Evolutionary conservation across 106 monocot genomes (phyloP), one percentile per base, ranked within the genome.

Genomic region (Allium cepa): DNA sequence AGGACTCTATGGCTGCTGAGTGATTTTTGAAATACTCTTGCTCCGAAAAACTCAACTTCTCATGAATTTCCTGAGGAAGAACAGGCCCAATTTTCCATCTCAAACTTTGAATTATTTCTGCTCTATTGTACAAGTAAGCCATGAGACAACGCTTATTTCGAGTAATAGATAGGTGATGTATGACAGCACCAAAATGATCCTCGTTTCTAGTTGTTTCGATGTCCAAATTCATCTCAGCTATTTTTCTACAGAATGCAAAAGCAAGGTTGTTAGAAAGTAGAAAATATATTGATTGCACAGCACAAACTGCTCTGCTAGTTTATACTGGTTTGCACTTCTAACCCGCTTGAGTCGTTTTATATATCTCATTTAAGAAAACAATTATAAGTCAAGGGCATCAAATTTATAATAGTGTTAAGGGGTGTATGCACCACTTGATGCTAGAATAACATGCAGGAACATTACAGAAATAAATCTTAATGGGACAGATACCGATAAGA

Each of bases 81-180:
- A 82, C 77, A 22, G 79, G 78, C 0, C 96, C 96, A 13, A 92
- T 64, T 81, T 84, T 96, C 96, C 96, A 96, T 69, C 85, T 86
- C 64, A 88, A 76, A 70, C 70, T 76, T 72, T 79, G 92, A 69
- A 97, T 87, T 26, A 87, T 71, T 86, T 89, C 96, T 47, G 96
- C 89, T 70, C 92, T 11, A 7, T 22, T 66, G 17, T 88, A 92
- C 96, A 92, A 78, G 80, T 92, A 97, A 28, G 88, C 86, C 96
- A 89, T 97, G 72, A 92, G 92, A 53, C 92, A 89, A 18, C 92
- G 88, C 67, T 97, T 97, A 67, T 97, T 92, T 58, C 89, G 88
- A 46, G 76, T 58, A 57, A 97, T 75, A 62, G 96, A 92, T 63
- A 92, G 85, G 70, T 92, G 88, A 49, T 92, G 96, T 58, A 92